phyloP scores from a whole-genome alignment of 805 yeast genomes.

The Martiniozyma abietophila region DNA sequence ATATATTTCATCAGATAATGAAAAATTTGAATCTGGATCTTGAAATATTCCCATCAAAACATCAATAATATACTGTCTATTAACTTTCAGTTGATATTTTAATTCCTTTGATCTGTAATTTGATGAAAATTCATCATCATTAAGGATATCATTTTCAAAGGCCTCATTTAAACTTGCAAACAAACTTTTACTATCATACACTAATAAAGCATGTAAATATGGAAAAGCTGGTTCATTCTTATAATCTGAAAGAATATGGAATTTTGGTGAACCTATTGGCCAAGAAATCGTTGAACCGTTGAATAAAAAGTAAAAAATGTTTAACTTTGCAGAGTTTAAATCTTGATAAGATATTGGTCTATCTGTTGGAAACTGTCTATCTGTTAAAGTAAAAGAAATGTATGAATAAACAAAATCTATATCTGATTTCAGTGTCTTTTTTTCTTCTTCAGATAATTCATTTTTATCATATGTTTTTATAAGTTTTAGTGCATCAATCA shows the following conservation, averaged over 20 bases:
- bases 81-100: slow-evolving; percentile 31
- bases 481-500: slow-evolving; percentile 45
- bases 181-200: slow-evolving; percentile 46
- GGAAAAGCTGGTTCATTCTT: slow-evolving; percentile 53
- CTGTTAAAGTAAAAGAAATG: slow-evolving; percentile 60
- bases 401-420: slow-evolving; percentile 43
- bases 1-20: slow-evolving; percentile 23
- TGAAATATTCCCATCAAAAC: slow-evolving; percentile 53
- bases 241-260: slow-evolving; percentile 26
- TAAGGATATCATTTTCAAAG: slow-evolving; percentile 69
- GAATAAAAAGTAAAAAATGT: slow-evolving; percentile 49
- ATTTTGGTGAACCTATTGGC: slow-evolving; percentile 32
- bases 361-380: slow-evolving; percentile 75
- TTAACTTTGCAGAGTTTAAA: slow-evolving; percentile 36
- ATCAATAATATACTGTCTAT: slow-evolving; percentile 71
- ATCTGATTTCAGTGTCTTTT: slow-evolving; percentile 9
- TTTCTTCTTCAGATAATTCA: slow-evolving; percentile 10
- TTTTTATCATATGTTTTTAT: slow-evolving; percentile 16
- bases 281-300: slow-evolving; percentile 42
- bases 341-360: slow-evolving; percentile 29
- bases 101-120: slow-evolving; percentile 11
- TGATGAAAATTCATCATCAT: slow-evolving; percentile 41
- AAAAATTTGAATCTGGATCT: slow-evolving; percentile 26
- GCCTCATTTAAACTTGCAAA: slow-evolving; percentile 68
- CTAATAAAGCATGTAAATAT: slow-evolving; percentile 50